These are phyloP conservation scores for Coprinopsis strossmayeri DNA, from an alignment of 768 basidiomycete species.

Conservation along the genomic window DNA sequence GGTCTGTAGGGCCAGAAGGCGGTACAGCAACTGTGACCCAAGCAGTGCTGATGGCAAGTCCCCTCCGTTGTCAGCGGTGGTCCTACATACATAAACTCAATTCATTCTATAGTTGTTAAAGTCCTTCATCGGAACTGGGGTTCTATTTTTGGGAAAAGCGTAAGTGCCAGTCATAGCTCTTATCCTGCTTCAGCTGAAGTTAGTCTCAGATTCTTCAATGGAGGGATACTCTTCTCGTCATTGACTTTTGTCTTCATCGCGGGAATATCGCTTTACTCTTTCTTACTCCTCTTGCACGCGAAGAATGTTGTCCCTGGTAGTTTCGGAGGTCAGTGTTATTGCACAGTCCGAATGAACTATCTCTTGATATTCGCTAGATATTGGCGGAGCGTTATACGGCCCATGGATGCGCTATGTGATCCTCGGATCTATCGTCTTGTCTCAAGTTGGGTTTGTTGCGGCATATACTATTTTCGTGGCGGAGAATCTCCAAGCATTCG, in stretches of 20 bases:
- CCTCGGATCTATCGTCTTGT: constrained; percentile 78
- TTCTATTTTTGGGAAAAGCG: constrained; percentile 94
- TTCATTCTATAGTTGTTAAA: constrained; percentile 73
- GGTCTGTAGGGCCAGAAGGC: constrained; percentile 52
- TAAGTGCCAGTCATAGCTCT: constrained; percentile 28
- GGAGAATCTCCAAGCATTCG: constrained; percentile 83
- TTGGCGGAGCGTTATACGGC: constrained; percentile 89
- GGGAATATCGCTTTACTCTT: constrained; percentile 83
- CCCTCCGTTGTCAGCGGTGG: not conserved
- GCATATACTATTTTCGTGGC: constrained; percentile 97
- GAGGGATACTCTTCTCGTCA: constrained; percentile 85
- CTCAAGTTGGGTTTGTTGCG: constrained; percentile 82
- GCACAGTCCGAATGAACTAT: not conserved
- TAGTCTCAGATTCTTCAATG: constrained; percentile 77
- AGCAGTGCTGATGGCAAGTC: constrained; percentile 84
- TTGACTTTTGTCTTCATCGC: constrained; percentile 78
- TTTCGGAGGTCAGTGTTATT: constrained; percentile 67
- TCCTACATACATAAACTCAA: constrained; percentile 1
- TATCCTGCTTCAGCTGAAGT: not conserved
- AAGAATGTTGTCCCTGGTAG: constrained; percentile 87
- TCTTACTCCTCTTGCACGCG: constrained; percentile 82
- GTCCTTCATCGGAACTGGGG: constrained; percentile 92
- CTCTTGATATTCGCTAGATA: constrained; percentile 44
- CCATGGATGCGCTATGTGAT: constrained; percentile 90
- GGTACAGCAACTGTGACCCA: constrained; percentile 90